Base-by-base conservation (phyloP, 345 rosid genomes). In the Syzygium aromaticum region DNA sequence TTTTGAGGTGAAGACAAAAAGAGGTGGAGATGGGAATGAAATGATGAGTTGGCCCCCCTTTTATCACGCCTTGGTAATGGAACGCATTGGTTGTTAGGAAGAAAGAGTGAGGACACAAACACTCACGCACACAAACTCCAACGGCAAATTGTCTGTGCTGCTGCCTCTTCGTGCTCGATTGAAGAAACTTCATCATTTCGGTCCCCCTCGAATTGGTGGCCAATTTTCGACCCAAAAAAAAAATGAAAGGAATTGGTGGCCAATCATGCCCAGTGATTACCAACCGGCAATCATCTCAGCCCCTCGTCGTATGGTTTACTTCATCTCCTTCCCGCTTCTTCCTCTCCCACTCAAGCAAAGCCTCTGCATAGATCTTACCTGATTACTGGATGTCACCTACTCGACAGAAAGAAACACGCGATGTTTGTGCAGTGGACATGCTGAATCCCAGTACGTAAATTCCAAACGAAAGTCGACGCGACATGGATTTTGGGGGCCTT, bases 371-470 rank as follows among this genome's bases (percentile, higher is more conserved):
- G n/a, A 23, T 57, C 63, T 22, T 22, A 23, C 63, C 63, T 10
- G 59, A 8, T 22, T 8, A 21, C 57, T 7, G 63, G 25, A 56
- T 11, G 27, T 56, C 3, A 23, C 63, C 63, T 56, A 22, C 63
- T 56, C n/a, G 12, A 56, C 63, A 23, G 25, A 56, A 23, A 23
- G n/a, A 56, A 23, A 6, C 63, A 23, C 63, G n/a, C 63, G 12
- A 23, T 12, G 5, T 23, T 23, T 23, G 28, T 10, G 13, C 54
- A 5, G 5, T 3, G 67, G 33, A 59, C 67, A 5, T 28, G 8
- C 30, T 27, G n/a, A 11, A 59, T 27, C 8, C 30, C 11, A 11
- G 33, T 0, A 14, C 4, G 38, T 0, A 30, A 12, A 12, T 59
- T 59, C 17, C 28, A 14, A 61, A 15, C 30, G 38, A 5, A 73